phyloP scores from a whole-genome alignment of 2,329 filamentous ascomycete species.

The Cladosporium sp. region DNA sequence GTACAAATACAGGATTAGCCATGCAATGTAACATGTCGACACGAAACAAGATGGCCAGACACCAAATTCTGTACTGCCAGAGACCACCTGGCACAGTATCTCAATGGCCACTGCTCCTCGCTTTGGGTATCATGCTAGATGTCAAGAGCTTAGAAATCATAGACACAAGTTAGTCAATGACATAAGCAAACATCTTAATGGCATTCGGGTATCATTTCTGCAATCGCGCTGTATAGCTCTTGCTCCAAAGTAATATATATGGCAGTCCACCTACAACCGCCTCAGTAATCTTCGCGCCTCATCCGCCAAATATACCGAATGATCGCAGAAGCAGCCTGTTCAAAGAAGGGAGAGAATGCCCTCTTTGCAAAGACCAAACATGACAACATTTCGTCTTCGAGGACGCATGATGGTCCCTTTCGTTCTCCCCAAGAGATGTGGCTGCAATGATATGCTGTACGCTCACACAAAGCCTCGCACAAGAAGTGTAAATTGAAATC shows the following conservation, averaged over 20 bases:
- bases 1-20: background rate
- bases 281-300: background rate
- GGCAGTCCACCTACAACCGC: background rate
- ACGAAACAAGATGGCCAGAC: too few relatives aligned
- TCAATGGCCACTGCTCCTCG: too few relatives aligned
- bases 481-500: background rate
- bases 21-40: background rate
- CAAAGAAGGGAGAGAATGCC: background rate
- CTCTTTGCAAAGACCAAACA: background rate
- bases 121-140: too few relatives aligned
- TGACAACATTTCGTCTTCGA: background rate
- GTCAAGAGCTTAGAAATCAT: background rate
- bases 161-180: background rate
- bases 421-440: background rate
- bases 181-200: background rate
- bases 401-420: background rate
- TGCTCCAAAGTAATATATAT: background rate
- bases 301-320: background rate
- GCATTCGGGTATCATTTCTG: background rate
- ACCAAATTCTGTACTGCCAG: too few relatives aligned
- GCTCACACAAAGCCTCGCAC: background rate
- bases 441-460: background rate
- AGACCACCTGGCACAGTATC: too few relatives aligned
- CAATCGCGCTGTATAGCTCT: background rate
- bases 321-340: background rate